A percentile compares a stretch with the other conserved stretches of the same genome.
phyloP scores from a whole-genome alignment of 805 yeast genomes.

The Starmerella asiatica region DNA sequence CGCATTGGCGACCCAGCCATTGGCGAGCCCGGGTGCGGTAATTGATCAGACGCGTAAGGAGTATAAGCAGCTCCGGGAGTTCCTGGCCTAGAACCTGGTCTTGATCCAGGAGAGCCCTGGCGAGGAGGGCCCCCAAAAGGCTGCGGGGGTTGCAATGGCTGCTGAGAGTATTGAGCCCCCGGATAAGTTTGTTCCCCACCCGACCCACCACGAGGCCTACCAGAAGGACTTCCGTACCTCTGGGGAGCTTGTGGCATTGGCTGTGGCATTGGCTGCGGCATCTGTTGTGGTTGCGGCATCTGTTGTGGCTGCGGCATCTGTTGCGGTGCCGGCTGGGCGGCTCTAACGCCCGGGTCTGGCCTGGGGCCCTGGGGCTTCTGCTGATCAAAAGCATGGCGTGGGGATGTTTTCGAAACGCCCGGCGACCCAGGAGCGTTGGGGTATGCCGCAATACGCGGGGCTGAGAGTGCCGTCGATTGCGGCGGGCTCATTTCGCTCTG shows the following conservation, averaged over 20 bases:
- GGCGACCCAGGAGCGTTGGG: conserved; percentile 15
- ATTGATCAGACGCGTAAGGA: neutral
- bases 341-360: conserved; percentile 6
- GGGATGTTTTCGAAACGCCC: too few relatives aligned
- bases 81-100: neutral
- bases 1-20: neutral
- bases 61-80: neutral
- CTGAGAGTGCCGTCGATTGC: conserved; percentile 8
- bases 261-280: neutral
- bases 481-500: conserved; percentile 2
- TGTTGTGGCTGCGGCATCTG: neutral
- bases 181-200: too few relatives aligned
- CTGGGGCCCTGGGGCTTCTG: conserved; percentile 16
- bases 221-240: too few relatives aligned
- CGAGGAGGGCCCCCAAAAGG: neutral
- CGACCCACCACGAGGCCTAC: too few relatives aligned
- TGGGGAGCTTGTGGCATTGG: neutral
- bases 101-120: neutral
- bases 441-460: conserved; percentile 9
- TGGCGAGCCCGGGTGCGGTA: too few relatives aligned
- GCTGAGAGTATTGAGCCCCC: neutral
- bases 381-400: too few relatives aligned
- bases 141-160: neutral
- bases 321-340: neutral
- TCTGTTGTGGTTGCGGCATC: neutral